Evolutionary conservation across 164 flowering plant species (phyloP), one percentile per base, ranked within the genome.

Genomic region (Platanus orientalis): DNA sequence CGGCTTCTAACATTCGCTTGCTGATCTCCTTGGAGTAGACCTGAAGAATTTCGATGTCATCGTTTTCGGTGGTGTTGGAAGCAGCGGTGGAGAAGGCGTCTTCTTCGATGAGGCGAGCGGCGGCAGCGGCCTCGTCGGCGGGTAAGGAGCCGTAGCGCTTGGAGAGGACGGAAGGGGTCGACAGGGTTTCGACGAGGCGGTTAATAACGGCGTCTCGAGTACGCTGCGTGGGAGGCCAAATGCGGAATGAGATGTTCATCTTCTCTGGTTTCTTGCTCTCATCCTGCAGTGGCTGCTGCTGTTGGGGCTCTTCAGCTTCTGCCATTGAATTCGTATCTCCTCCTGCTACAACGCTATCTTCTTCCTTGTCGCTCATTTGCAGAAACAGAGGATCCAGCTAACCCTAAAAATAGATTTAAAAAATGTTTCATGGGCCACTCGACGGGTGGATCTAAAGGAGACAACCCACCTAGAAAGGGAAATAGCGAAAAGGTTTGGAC

Each of bases 21-120:
- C 96, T 89, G 83, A 95, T 86, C 82, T 92, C 97, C 79, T 79
- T 86, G 30, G 96, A 92, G 47, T 95, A 95, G 26, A 80, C 71
- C 83, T 88, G 96, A 57, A 95, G 86, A 58, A 84, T 78, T 86
- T 84, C 94, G 67, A 91, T 86, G 0, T 96, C 96, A 47, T 79
- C 91, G 24, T 74, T 89, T 1, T 74, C 71, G 29, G 78, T 29
- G 14, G 29, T 50, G 27, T 61, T 1, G 6, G 48, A 27, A 40
- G 45, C 32, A 21, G 30, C 34, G 57, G 78, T 66, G 56, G 72
- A 28, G 69, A 83, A 94, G 44, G 96, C 90, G 65, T 89, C 88
- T 1, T 80, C 81, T 75, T 94, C 99, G 68, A 91, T 88, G 60
- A 25, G 7, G 54, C 70, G 78, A 9, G 99, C 93, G 32, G 73